A percentile compares a stretch with the other conserved stretches of the same genome.
phyloP scores from a whole-genome alignment of 2,329 filamentous ascomycete genomes.

The Apiospora kogelbergensis region DNA sequence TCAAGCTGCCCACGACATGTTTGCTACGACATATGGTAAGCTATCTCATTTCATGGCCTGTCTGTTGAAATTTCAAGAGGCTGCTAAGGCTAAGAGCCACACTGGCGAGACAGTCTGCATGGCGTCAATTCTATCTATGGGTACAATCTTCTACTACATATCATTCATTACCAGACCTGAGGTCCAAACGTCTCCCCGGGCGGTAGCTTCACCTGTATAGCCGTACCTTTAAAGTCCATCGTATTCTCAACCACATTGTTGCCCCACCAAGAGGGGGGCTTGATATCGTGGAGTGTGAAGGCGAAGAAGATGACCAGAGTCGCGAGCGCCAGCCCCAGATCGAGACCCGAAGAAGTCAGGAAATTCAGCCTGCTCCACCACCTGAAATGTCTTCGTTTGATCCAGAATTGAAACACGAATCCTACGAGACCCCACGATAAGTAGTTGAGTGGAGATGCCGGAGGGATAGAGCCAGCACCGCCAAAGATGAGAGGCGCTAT shows the following conservation, averaged over 20 bases:
- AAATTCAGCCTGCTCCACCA: conserved; percentile 80
- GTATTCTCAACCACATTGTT: conserved; percentile 59
- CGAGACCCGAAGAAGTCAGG: conserved; percentile 67
- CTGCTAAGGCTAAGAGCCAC: not conserved
- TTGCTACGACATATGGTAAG: not conserved
- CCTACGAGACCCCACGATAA: conserved; percentile 73
- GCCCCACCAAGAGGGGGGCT: conserved; percentile 69
- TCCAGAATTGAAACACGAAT: conserved; percentile 67
- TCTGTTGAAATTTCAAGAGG: not conserved
- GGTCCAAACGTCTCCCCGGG: conserved; percentile 64
- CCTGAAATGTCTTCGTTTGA: conserved; percentile 61
- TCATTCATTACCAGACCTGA: conserved; percentile 44
- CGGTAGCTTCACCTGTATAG: conserved; percentile 53
- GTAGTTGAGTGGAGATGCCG: conserved; percentile 73
- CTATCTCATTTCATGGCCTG: not conserved
- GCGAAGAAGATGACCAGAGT: conserved; percentile 72
- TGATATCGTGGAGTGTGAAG: conserved; percentile 62
- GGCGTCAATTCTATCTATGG: too few species aligned
- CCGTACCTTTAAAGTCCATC: conserved; percentile 60
- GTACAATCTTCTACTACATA: too few species aligned
- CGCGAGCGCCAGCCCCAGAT: conserved; percentile 65
- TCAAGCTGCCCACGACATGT: not conserved
- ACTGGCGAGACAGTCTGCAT: not conserved
- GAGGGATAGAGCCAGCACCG: conserved; percentile 57
- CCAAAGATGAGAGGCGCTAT: conserved; percentile 66